Evolutionary conservation across 2,329 filamentous ascomycete genomes (phyloP).

Genomic region (Colletotrichum tropicicola): DNA sequence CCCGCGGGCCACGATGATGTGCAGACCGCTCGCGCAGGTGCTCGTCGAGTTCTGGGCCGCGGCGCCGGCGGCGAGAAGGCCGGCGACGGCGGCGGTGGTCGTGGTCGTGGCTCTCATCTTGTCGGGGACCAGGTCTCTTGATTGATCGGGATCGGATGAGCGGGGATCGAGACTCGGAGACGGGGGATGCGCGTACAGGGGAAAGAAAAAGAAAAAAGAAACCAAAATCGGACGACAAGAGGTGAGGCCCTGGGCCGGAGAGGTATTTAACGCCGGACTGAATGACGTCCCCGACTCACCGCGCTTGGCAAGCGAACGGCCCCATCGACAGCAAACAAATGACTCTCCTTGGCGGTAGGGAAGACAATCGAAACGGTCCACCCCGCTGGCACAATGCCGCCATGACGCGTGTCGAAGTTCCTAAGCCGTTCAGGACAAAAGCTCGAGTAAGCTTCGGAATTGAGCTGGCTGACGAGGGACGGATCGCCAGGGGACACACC

Average conservation of each 20-base stretch:
- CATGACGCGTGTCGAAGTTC: neutral
- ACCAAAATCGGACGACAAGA: no score
- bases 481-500: constrained; percentile 7
- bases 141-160: neutral
- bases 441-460: neutral
- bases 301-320: neutral
- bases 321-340: neutral
- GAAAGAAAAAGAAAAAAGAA: neutral
- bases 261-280: constrained; percentile 14
- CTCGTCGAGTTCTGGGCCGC: constrained; percentile 32
- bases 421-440: neutral
- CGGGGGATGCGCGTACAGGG: neutral
- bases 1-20: constrained; percentile 51
- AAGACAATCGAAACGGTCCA: neutral
- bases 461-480: neutral
- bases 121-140: no score
- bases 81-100: constrained; percentile 28
- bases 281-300: neutral
- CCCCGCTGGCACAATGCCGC: neutral
- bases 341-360: neutral
- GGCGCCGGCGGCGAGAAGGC: constrained; percentile 36
- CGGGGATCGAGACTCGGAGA: neutral
- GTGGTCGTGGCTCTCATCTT: constrained; percentile 10
- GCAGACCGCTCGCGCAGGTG: constrained; percentile 46
- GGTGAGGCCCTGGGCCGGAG: neutral